Evolutionary conservation across 208 protist species (phyloP), one percentile per base, ranked within the genome.

Genomic region (Wallacemonas collosoma): DNA sequence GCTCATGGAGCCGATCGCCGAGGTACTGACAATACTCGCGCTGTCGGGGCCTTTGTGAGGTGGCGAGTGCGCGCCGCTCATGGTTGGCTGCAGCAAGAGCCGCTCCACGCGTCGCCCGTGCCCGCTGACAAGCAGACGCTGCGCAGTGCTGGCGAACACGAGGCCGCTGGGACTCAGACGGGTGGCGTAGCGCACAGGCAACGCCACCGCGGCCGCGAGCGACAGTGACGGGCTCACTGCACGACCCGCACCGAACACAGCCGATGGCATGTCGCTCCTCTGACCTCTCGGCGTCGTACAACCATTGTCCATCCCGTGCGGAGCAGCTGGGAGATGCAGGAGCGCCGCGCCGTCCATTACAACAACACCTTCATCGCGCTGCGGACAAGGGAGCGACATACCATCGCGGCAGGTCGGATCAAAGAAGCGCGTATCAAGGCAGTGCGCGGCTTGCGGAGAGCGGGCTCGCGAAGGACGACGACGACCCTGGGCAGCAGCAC

Each of bases 1-100:
- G 68, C 82, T 82, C 9, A 86, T 26, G 3, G 80, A 73, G 3
- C 77, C 75, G 0, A 88, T 57, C 2, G 82, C 82, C 9, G 82
- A 81, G 71, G 62, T 77, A 67, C 75, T 76, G 7, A 79, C 58
- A 3, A 62, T 56, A n/a, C 41, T 38, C 14, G n/a, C 44, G 55
- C 51, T 63, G 35, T 12, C 51, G 62, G 5, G 44, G 15, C 38
- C 58, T 39, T 64, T 36, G n/a, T 36, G 58, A 26, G 26, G 26
- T 44, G 11, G 35, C 6, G n/a, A 36, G 35, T 8, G 6, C 0
- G 58, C 8, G 58, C 36, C 35, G 7, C 8, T 14, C 7, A 45
- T 45, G 58, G 8, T 14, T 8, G 8, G 58, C 38, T 36, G 58
- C 58, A 45, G 35, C 58, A 45, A 39, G 17, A 61, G 77, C 12